Percentiles rank a stretch among this genome's conserved stretches.
These are phyloP conservation scores for Spergularia azorica DNA, from an alignment of 179 eudicot species.

Conservation along the genomic window DNA sequence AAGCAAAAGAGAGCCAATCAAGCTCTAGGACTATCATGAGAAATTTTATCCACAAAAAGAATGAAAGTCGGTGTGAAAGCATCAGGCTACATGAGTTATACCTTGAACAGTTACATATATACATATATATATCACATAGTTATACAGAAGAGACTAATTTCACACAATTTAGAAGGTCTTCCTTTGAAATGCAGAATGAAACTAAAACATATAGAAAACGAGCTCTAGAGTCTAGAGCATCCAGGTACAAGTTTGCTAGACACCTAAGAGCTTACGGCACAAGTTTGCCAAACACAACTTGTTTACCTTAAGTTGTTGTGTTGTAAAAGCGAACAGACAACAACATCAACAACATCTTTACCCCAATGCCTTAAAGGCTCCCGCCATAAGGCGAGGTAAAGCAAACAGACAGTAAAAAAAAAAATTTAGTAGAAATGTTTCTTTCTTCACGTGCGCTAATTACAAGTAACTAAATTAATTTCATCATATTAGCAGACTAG, in stretches of 20 bases:
- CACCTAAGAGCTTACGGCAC: not conserved
- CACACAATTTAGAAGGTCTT: not conserved
- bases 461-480: constrained; percentile 1
- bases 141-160: not conserved
- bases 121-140: no score
- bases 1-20: no score
- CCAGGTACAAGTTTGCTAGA: not conserved
- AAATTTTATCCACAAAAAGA: no score
- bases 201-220: not conserved
- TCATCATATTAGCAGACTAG: not conserved
- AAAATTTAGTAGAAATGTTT: no score
- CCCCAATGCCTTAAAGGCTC: not conserved
- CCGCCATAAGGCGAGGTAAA: not conserved
- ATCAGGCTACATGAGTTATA: no score
- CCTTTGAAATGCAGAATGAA: not conserved
- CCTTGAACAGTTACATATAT: no score
- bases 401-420: no score
- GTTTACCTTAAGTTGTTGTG: constrained; percentile 1
- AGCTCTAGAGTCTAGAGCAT: not conserved
- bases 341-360: no score
- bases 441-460: constrained; percentile 10
- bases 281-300: not conserved
- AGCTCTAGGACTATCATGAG: no score
- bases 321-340: not conserved
- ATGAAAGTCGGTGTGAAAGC: no score